phyloP scores from a whole-genome alignment of 352 stramenopile species.

The Elongisporangium anandrum region DNA sequence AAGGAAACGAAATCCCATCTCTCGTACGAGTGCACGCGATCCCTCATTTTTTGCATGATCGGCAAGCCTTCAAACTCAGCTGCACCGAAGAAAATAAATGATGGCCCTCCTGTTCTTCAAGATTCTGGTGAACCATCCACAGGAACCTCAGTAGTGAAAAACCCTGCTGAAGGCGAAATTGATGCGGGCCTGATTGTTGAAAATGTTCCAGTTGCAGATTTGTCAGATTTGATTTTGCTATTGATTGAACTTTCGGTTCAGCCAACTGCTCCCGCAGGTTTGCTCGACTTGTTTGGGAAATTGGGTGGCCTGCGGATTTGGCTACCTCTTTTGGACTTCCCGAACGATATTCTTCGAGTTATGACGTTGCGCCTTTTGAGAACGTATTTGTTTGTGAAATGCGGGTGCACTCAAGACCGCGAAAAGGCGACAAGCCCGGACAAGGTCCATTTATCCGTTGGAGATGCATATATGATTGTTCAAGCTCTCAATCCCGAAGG shows the following conservation, averaged over 20 bases:
- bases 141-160: slow-evolving; percentile 37
- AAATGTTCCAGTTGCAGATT: slow-evolving; percentile 65
- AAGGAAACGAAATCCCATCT: slow-evolving; percentile 71
- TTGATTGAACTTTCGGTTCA: slow-evolving; percentile 77
- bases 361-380: slow-evolving; percentile 78
- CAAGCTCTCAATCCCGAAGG: slow-evolving; percentile 65
- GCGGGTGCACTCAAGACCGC: slow-evolving; percentile 52
- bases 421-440: slow-evolving; percentile 62
- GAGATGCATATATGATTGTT: slow-evolving; percentile 80
- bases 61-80: slow-evolving; percentile 70
- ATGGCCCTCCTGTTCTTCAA: slow-evolving; percentile 48
- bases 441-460: slow-evolving; percentile 75
- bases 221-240: slow-evolving; percentile 72
- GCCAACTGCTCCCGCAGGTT: slow-evolving; percentile 55
- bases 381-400: slow-evolving; percentile 79
- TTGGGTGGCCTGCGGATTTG: slow-evolving; percentile 78
- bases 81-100: slow-evolving; percentile 39
- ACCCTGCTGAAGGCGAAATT: slow-evolving; percentile 56
- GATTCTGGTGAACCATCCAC: slow-evolving; percentile 34
- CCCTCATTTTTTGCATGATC: slow-evolving; percentile 86
- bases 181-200: slow-evolving; percentile 68
- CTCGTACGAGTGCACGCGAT: slow-evolving; percentile 78
- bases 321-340: slow-evolving; percentile 74
- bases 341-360: slow-evolving; percentile 63
- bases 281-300: slow-evolving; percentile 71